Evolutionary conservation across 768 basidiomycete genomes (phyloP).

Genomic region (Auricularia sp.): DNA sequence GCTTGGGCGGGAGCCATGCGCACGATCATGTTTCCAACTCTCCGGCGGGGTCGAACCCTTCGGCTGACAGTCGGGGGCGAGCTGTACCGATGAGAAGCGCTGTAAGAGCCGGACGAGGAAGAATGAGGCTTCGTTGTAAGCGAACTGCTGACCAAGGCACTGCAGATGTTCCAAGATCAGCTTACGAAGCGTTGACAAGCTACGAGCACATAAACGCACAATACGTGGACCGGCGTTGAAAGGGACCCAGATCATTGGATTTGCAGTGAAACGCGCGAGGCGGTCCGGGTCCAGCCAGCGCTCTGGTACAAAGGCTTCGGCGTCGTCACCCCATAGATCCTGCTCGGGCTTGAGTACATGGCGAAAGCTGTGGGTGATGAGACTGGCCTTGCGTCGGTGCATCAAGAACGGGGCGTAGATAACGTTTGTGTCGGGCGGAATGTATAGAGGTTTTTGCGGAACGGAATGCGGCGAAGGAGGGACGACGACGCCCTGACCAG

Average conservation of each 20-base stretch:
- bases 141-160: slow-evolving; percentile 68
- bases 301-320: slow-evolving; percentile 65
- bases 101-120: slow-evolving; percentile 61
- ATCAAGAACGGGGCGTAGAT: slow-evolving; percentile 53
- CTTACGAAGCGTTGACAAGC: too few relatives aligned
- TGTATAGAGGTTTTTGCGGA: slow-evolving; percentile 24
- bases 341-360: background rate
- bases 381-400: slow-evolving; percentile 51
- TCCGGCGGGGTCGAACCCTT: slow-evolving; percentile 47
- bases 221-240: slow-evolving; percentile 64
- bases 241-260: slow-evolving; percentile 62
- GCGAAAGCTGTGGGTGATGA: slow-evolving; percentile 10
- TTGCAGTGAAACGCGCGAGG: slow-evolving; percentile 42
- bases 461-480: slow-evolving; percentile 40
- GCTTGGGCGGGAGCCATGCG: slow-evolving; percentile 34
- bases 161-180: slow-evolving; percentile 16
- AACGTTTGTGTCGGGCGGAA: slow-evolving; percentile 48
- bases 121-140: slow-evolving; percentile 67
- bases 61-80: slow-evolving; percentile 55
- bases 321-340: slow-evolving; percentile 64
- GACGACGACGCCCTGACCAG: slow-evolving; percentile 36
- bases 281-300: slow-evolving; percentile 60
- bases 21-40: slow-evolving; percentile 35
- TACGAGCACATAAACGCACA: slow-evolving; percentile 19
- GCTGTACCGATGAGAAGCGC: slow-evolving; percentile 47